These are phyloP conservation scores for Hansenula sp. DNA, from an alignment of 1,139 yeast genomes.

Conservation along the genomic window DNA sequence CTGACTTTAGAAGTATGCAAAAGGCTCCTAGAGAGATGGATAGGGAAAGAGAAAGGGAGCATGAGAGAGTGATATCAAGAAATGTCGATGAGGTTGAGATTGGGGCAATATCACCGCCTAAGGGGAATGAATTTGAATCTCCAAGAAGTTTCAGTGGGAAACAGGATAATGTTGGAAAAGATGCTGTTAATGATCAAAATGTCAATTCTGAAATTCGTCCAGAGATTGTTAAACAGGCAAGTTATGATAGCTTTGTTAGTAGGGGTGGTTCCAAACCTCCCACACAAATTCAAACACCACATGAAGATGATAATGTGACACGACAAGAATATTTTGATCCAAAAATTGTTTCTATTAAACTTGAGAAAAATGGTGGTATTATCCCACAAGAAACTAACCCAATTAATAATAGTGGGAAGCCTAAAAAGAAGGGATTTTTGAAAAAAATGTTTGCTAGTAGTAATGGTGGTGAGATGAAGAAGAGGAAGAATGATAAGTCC, in stretches of 20 bases:
- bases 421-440: constrained; percentile 1
- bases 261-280: no score
- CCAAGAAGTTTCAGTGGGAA: background rate
- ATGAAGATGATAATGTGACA: background rate
- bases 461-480: background rate
- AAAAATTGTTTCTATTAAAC: no score
- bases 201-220: no score
- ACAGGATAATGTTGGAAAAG: no score
- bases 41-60: background rate
- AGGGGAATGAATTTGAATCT: background rate
- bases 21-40: background rate
- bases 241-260: no score
- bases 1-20: background rate
- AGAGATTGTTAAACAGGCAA: no score
- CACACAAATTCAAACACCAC: no score
- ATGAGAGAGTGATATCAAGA: background rate
- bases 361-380: no score
- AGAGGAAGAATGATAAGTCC: background rate
- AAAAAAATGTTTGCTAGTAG: background rate
- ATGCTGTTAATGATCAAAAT: no score
- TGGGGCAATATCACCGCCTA: background rate
- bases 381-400: background rate
- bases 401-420: background rate
- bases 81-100: background rate
- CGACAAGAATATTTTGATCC: no score